Evolutionary conservation across 352 stramenopile genomes (phyloP), one percentile per base, ranked within the genome.

Genomic region (Ophiocytium majus): DNA sequence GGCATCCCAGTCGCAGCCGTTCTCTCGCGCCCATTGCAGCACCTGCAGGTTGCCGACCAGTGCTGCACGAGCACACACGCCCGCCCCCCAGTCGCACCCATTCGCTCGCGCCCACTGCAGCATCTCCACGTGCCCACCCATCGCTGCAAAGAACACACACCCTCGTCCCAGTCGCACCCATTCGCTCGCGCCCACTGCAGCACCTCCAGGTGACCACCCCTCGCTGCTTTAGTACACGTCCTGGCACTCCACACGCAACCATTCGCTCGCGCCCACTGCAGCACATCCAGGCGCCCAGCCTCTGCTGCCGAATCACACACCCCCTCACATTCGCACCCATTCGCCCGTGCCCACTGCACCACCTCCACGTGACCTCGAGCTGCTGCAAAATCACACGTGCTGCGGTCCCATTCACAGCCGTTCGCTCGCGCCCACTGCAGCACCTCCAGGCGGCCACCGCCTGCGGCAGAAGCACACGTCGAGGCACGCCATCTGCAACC

Each of bases 21-120:
- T 84, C 0, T 10, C 80, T 9, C 80, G 63, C 0, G 32, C 35
- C 80, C 80, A 80, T 1, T 49, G 80, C 19, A 84, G 43, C 14
- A 76, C 36, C 0, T 36, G 33, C 23, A 84, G n/a, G 35, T 63
- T 33, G 9, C 80, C 80, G 1, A 63, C 50, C n/a, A 28, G 1
- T 17, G 79, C 79, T 1, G 79, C 49, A 9, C 49, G 43, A 1
- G 19, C 0, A 28, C 49, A 76, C 31, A 50, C 75, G n/a, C 17
- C 19, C 10, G 37, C 49, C 28, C 74, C 50, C 79, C 36, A 83
- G 14, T 5, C 5, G 43, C 43, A 57, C 5, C 43, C 43, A 14
- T 57, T 57, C 5, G 5, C 43, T 14, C 14, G 14, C 5, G 14
- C 43, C 43, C 43, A 57, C 43, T 57, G 43, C 14, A 57, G 43